Conservation (phyloP, 441 rosid genomes). For the Gossypium armourianum region DNA sequence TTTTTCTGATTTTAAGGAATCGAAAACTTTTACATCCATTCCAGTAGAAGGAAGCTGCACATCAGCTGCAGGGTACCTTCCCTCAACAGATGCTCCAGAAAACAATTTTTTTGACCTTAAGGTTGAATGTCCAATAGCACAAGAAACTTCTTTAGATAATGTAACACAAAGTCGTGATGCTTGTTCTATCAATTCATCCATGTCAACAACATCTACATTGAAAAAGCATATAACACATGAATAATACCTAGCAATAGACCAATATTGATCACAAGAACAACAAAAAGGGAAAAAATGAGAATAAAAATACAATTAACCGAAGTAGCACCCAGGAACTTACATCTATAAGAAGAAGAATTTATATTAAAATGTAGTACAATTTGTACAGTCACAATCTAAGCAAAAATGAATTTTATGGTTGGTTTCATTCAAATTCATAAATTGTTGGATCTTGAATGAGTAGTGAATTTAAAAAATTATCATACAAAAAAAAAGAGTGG, state of each 20-base stretch:
- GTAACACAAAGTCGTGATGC: conserved; percentile 53
- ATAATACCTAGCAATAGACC: neutral
- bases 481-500: neutral
- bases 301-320: neutral
- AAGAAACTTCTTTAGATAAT: conserved; percentile 35
- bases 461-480: conserved; percentile 4
- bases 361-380: neutral
- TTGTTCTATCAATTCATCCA: conserved; percentile 57
- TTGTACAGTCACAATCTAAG: neutral
- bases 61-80: conserved; percentile 22
- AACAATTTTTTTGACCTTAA: conserved; percentile 21
- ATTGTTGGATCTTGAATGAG: neutral
- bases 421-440: neutral
- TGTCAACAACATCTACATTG: conserved; percentile 43
- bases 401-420: neutral
- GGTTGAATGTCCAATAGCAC: conserved; percentile 17
- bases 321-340: neutral
- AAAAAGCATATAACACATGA: conserved; percentile 19
- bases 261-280: neutral
- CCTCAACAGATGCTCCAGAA: conserved; percentile 20
- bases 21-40: conserved; percentile 29
- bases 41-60: conserved; percentile 25
- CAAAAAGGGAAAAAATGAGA: neutral
- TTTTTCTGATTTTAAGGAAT: conserved; percentile 22
- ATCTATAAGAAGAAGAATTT: neutral